Conservation (phyloP, 805 yeast species). For the Sungouiozyma intestinalis region DNA sequence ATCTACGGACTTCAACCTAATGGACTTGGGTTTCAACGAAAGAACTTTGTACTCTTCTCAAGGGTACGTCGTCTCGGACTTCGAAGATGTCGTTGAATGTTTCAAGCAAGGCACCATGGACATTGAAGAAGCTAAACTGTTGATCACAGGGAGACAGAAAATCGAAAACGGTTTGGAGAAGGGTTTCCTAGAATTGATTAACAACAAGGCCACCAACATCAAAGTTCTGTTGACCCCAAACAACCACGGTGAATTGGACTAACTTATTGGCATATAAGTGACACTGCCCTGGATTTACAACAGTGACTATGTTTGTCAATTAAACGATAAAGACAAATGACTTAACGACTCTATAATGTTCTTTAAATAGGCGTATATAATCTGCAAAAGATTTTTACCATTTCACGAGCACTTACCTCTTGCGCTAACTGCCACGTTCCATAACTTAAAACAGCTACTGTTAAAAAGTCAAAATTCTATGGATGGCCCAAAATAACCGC, state of each 20-base stretch:
- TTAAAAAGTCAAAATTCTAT: too few species aligned
- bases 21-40: conserved; percentile 46
- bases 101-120: conserved; percentile 38
- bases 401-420: too few species aligned
- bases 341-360: too few species aligned
- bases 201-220: conserved; percentile 45
- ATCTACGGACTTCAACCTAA: conserved; percentile 41
- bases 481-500: too few species aligned
- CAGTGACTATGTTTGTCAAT: too few species aligned
- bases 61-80: conserved; percentile 48
- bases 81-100: conserved; percentile 44
- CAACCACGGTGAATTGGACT: conserved; percentile 26
- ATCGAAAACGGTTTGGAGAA: conserved; percentile 42
- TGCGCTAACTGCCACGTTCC: too few species aligned
- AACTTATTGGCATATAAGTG: neutral
- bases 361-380: too few species aligned
- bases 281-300: too few species aligned
- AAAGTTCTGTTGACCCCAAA: conserved; percentile 45
- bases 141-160: conserved; percentile 45
- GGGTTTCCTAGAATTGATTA: conserved; percentile 42
- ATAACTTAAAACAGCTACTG: too few species aligned
- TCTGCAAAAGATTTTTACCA: too few species aligned
- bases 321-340: too few species aligned
- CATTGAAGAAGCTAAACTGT: conserved; percentile 32
- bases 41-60: conserved; percentile 49